Conservation (phyloP, 768 basidiomycete genomes). For the Psilocybe sp. region DNA sequence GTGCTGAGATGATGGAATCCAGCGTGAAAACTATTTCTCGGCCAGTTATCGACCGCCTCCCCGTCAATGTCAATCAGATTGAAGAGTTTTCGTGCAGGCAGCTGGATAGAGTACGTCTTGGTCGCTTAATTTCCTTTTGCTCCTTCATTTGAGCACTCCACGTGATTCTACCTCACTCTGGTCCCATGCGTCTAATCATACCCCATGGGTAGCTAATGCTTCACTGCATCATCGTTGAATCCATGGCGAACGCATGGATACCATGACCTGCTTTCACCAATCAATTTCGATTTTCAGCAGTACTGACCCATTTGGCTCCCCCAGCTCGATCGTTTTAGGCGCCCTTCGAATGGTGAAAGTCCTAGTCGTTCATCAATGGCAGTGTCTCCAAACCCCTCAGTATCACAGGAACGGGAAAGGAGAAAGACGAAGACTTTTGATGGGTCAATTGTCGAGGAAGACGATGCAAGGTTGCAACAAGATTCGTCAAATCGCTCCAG, state of each 20-base stretch:
- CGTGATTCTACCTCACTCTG: background rate
- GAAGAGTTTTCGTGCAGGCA: constrained; percentile 90
- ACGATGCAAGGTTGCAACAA: background rate
- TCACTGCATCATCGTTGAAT: too few species aligned
- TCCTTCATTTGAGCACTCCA: background rate
- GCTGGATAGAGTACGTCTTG: constrained; percentile 69
- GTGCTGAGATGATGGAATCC: constrained; percentile 84
- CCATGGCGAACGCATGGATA: too few species aligned
- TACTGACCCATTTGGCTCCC: background rate
- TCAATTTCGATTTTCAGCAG: constrained; percentile 2
- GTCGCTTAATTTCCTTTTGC: constrained; percentile 1
- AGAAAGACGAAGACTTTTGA: constrained; percentile 16
- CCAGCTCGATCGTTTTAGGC: constrained; percentile 51
- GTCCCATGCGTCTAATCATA: too few species aligned
- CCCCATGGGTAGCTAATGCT: too few species aligned
- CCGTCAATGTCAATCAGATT: constrained; percentile 68
- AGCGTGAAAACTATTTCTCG: constrained; percentile 78
- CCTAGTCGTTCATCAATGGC: constrained; percentile 6
- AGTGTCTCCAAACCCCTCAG: constrained; percentile 7
- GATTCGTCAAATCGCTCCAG: background rate
- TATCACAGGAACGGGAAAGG: constrained; percentile 18
- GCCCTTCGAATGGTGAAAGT: constrained; percentile 30
- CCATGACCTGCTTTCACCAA: background rate
- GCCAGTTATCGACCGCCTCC: constrained; percentile 78
- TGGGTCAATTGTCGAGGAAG: constrained; percentile 11